Evolutionary conservation across 1,284 basidiomycete genomes (phyloP).

Genomic region (Ganoderma multipileum): DNA sequence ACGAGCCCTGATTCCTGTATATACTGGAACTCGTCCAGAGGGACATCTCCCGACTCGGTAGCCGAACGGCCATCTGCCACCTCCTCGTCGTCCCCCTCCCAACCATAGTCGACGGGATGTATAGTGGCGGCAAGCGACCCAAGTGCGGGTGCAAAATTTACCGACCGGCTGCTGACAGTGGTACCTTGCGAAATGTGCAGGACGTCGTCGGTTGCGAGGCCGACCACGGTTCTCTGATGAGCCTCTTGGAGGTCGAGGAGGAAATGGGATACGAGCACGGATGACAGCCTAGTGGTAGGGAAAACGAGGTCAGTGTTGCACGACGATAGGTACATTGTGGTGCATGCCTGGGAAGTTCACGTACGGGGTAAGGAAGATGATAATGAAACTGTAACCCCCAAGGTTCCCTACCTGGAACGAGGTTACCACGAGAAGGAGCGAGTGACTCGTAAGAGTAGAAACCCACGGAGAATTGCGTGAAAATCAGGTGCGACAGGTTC

Average conservation of each 20-base stretch:
- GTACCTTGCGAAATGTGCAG: neutral
- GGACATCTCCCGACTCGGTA: no score
- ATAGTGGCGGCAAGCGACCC: neutral
- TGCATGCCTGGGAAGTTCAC: neutral
- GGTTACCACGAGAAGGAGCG: no score
- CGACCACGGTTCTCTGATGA: constrained; percentile 42
- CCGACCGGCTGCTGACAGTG: neutral
- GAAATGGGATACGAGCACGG: neutral
- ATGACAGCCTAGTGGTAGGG: neutral
- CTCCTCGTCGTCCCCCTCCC: neutral
- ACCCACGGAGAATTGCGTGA: neutral
- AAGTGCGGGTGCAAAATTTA: neutral
- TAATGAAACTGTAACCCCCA: no score
- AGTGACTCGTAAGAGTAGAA: no score
- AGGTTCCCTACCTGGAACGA: no score
- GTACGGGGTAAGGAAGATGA: neutral
- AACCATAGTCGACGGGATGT: constrained; percentile 33
- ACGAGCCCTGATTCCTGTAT: no score
- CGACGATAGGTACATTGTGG: neutral
- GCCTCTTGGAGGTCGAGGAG: neutral
- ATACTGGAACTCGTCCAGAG: no score
- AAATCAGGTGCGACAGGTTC: neutral
- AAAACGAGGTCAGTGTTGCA: neutral
- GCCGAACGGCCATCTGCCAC: no score
- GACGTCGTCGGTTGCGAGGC: constrained; percentile 40